Percentiles rank a stretch among this genome's conserved stretches.
Conservation (phyloP, 192 early-diverging fungal genomes). For the Funneliformis mosseae region DNA sequence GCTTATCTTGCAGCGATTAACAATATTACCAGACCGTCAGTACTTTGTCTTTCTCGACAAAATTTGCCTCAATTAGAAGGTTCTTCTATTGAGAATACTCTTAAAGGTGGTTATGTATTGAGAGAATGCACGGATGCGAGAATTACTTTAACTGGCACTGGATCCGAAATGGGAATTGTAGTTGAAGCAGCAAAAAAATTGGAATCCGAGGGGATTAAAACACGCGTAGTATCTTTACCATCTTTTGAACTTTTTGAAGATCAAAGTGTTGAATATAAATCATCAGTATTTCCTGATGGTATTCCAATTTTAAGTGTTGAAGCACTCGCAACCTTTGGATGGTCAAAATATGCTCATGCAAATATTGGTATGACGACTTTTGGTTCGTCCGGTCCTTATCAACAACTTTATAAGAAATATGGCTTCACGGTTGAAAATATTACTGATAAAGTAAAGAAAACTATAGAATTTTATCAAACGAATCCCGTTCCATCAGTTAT, state of each 20-base stretch:
- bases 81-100: slow-evolving; percentile 76
- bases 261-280: slow-evolving; percentile 80
- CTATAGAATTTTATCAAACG: slow-evolving; percentile 74
- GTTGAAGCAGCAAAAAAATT: slow-evolving; percentile 85
- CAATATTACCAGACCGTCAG: slow-evolving; percentile 69
- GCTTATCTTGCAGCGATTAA: slow-evolving; percentile 83
- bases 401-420: slow-evolving; percentile 84
- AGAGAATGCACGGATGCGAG: slow-evolving; percentile 63
- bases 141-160: slow-evolving; percentile 81
- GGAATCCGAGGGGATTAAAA: slow-evolving; percentile 55
- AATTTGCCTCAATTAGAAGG: slow-evolving; percentile 90
- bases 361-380: slow-evolving; percentile 89
- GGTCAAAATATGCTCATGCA: slow-evolving; percentile 89
- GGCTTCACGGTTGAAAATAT: slow-evolving; percentile 77
- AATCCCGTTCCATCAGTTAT: slow-evolving; percentile 48
- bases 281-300: slow-evolving; percentile 75
- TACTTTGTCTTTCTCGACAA: slow-evolving; percentile 90
- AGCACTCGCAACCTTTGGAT: slow-evolving; percentile 85
- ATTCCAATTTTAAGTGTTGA: slow-evolving; percentile 89
- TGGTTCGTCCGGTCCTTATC: slow-evolving; percentile 82
- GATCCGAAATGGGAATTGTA: slow-evolving; percentile 88
- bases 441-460: slow-evolving; percentile 76
- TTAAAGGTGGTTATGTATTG: slow-evolving; percentile 88
- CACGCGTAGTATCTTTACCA: slow-evolving; percentile 93
- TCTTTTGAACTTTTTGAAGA: slow-evolving; percentile 87